Base-by-base conservation (phyloP, 2,329 filamentous ascomycete species). In the Alternaria viburni region DNA sequence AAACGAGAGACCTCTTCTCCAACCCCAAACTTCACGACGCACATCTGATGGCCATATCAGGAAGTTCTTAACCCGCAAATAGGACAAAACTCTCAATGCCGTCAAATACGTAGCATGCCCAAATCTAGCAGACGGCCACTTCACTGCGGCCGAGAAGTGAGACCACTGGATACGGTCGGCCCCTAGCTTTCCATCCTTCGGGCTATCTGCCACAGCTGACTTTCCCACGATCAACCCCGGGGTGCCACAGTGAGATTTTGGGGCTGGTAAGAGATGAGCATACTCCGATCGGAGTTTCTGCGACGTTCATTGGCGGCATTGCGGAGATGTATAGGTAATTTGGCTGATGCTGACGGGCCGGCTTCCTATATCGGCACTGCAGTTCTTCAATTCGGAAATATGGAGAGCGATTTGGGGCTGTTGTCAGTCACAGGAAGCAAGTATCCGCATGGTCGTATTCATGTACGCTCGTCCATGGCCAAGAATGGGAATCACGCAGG, bases 271-370 rank as follows among this genome's bases (percentile, higher is more conserved):
- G 45, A 59, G 23, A 44, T 28, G 46, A 56, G 45, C 44, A n/a
- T 50, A 28, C 17, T 54, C 51, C 26, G 26, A 52, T 19, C 51
- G 52, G 47, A 57, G 57, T 47, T 51, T 25, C 15, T 25, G 23
- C 15, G 17, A 8, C 26, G 12, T 19, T 30, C 15, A 67, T 67
- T 67, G 65, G 65, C 49, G 52, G 59, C 50, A 58, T 47, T 59
- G 50, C 44, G 54, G 43, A 52, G 25, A 15, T 45, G 15, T 21
- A 21, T 17, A 17, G 54, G 21, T 15, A 56, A 46, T 43, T 47
- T 45, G 47, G 47, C 47, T 54, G 15, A 23, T 60, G 66, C 60
- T 68, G 57, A 64, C 60, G 60, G 57, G n/a, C 57, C 30, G 46
- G 46, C 30, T 59, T 57, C 50, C 57, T 65, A 51, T 32, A 56